phyloP scores from a whole-genome alignment of 2,329 filamentous ascomycete genomes.

The Microsporum audouinii region DNA sequence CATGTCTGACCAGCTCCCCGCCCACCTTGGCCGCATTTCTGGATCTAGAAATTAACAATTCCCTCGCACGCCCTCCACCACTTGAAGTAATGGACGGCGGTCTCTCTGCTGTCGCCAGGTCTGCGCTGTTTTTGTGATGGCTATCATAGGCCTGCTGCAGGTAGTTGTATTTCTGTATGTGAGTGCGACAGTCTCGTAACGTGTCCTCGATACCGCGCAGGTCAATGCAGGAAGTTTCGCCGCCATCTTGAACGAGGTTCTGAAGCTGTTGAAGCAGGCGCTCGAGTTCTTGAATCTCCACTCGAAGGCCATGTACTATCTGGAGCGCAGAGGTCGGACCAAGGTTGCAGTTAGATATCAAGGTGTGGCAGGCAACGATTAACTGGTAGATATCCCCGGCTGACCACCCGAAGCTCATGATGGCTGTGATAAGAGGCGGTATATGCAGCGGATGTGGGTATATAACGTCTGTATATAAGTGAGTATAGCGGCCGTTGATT shows the following conservation, averaged over 20 bases:
- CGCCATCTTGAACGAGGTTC: conserved; percentile 6
- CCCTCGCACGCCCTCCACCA: not conserved
- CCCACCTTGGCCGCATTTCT: conserved; percentile 5
- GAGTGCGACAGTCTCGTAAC: conserved; percentile 7
- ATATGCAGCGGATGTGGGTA: not conserved
- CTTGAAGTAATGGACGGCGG: not conserved
- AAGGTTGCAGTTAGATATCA: conserved; percentile 11
- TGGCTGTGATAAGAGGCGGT: not conserved
- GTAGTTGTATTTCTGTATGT: conserved; percentile 9
- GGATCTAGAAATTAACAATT: not conserved
- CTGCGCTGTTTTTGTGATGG: not conserved
- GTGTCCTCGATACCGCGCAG: conserved; percentile 11
- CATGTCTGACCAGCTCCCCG: conserved; percentile 3
- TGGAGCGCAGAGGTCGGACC: conserved; percentile 10
- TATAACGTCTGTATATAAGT: not conserved
- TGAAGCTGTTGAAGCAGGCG: conserved; percentile 9
- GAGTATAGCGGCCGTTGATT: not conserved
- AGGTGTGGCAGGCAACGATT: conserved; percentile 10
- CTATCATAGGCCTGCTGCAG: not conserved
- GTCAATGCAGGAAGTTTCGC: conserved; percentile 10
- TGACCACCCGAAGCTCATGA: conserved; percentile 15
- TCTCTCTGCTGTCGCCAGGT: not conserved
- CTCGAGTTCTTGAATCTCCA: conserved; percentile 12
- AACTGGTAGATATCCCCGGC: conserved; percentile 12
- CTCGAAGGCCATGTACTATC: conserved; percentile 5